These are phyloP conservation scores for Xerocomus spinulosus DNA, from an alignment of 768 basidiomycete genomes.

Conservation along the genomic window DNA sequence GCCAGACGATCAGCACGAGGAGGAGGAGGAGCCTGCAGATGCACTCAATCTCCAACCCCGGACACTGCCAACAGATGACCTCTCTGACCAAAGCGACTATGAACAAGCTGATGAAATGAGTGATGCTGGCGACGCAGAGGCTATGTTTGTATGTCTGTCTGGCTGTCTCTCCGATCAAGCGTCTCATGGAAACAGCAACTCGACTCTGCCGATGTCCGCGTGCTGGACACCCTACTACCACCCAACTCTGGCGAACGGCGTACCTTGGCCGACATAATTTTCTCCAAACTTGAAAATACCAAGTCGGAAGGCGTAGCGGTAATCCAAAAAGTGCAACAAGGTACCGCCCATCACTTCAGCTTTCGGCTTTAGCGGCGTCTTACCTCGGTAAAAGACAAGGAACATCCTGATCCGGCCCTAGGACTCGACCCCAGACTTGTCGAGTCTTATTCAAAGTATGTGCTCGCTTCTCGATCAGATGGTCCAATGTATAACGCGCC, in stretches of 20 bases:
- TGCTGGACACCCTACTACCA: conserved; percentile 78
- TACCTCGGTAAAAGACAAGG: conserved; percentile 35
- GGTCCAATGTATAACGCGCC: conserved; percentile 3
- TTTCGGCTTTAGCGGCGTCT: background rate
- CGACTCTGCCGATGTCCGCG: conserved; percentile 83
- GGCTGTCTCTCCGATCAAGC: conserved; percentile 2
- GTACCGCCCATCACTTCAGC: conserved; percentile 26
- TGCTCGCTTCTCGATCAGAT: conserved; percentile 7
- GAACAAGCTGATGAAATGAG: conserved; percentile 22
- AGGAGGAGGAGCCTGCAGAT: conserved; percentile 32
- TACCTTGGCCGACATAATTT: conserved; percentile 96
- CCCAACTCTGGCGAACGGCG: conserved; percentile 68
- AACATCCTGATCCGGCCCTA: conserved; percentile 72
- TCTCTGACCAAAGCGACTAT: conserved; percentile 55
- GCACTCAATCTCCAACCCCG: conserved; percentile 24
- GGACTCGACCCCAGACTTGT: conserved; percentile 91
- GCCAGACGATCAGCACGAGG: conserved; percentile 51
- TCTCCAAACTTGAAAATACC: conserved; percentile 79
- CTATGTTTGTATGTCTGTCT: conserved; percentile 49
- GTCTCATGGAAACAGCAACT: conserved; percentile 56
- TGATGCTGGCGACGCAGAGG: conserved; percentile 44
- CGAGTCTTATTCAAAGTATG: conserved; percentile 89
- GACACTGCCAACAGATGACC: conserved; percentile 37
- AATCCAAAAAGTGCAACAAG: conserved; percentile 59
- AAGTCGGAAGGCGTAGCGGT: conserved; percentile 50